Percentiles rank a stretch among this genome's conserved stretches.
These are phyloP conservation scores for Brassica carinata DNA, from an alignment of 345 rosid species.

Conservation along the genomic window DNA sequence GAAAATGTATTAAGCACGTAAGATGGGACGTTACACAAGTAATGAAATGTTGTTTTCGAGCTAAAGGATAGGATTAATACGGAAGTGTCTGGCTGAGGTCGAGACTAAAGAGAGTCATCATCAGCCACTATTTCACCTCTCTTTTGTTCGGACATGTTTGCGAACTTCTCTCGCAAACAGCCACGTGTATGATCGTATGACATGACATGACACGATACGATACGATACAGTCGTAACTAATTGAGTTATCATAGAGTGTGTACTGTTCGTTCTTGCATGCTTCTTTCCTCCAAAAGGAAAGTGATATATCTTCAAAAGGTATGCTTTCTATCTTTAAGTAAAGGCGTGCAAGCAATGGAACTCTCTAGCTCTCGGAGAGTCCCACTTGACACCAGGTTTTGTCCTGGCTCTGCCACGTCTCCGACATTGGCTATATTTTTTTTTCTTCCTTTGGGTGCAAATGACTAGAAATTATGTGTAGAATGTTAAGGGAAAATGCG, in stretches of 20 bases:
- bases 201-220: constrained; percentile 21
- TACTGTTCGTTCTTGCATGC: constrained; percentile 35
- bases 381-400: neutral
- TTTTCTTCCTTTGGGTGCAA: neutral
- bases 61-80: constrained; percentile 7
- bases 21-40: constrained; percentile 24
- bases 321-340: constrained; percentile 22
- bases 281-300: constrained; percentile 21
- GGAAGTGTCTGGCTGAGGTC: constrained; percentile 11
- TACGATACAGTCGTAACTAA: neutral
- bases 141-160: constrained; percentile 32
- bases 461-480: neutral
- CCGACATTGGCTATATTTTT: neutral
- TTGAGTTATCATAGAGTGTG: constrained; percentile 15
- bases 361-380: constrained; percentile 12
- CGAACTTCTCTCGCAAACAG: constrained; percentile 1
- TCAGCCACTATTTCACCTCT: neutral
- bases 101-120: constrained; percentile 2
- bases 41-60: constrained; percentile 18
- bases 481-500: neutral
- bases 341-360: constrained; percentile 30
- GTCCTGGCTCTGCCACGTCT: constrained; percentile 26
- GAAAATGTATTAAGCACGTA: neutral
- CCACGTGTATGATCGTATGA: neutral
- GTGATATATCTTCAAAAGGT: constrained; percentile 20